These are phyloP conservation scores for Durotheca rogersii DNA, from an alignment of 495 filamentous ascomycete species.

Conservation along the genomic window DNA sequence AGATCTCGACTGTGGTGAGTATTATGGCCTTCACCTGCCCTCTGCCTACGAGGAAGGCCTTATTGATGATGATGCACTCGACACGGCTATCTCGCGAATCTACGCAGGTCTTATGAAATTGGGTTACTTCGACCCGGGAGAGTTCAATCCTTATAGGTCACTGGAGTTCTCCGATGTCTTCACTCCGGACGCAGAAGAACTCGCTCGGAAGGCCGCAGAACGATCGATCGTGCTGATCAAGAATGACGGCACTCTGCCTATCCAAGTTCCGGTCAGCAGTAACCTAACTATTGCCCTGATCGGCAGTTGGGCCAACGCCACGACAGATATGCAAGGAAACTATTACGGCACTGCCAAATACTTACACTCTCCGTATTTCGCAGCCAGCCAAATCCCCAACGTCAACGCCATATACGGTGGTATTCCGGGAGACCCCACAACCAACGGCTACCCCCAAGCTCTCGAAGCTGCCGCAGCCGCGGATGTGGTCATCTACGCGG, in stretches of 20 bases:
- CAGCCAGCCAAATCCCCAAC: conserved; percentile 48
- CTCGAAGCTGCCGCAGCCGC: conserved; percentile 51
- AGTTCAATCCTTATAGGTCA: conserved; percentile 46
- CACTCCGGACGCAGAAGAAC: conserved; percentile 50
- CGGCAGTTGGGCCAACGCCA: conserved; percentile 61
- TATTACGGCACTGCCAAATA: conserved; percentile 52
- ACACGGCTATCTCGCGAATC: conserved; percentile 51
- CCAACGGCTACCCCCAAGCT: conserved; percentile 42
- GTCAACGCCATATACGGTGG: conserved; percentile 46
- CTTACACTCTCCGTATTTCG: conserved; percentile 51
- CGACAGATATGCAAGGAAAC: conserved; percentile 59
- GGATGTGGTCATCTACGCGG: conserved; percentile 58
- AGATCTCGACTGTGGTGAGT: conserved; percentile 61
- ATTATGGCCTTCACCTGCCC: conserved; percentile 53
- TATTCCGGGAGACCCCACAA: conserved; percentile 41
- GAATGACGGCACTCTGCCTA: conserved; percentile 53
- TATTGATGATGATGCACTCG: conserved; percentile 51
- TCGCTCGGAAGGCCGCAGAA: conserved; percentile 60
- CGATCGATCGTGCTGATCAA: conserved; percentile 62
- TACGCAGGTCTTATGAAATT: conserved; percentile 55
- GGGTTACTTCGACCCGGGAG: conserved; percentile 58
- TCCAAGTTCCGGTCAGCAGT: conserved; percentile 48
- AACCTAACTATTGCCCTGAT: conserved; percentile 54
- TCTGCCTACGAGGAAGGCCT: conserved; percentile 50
- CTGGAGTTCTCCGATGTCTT: conserved; percentile 54